Conservation (phyloP, 139 green algal genomes). For the Coelastrella sp. region DNA sequence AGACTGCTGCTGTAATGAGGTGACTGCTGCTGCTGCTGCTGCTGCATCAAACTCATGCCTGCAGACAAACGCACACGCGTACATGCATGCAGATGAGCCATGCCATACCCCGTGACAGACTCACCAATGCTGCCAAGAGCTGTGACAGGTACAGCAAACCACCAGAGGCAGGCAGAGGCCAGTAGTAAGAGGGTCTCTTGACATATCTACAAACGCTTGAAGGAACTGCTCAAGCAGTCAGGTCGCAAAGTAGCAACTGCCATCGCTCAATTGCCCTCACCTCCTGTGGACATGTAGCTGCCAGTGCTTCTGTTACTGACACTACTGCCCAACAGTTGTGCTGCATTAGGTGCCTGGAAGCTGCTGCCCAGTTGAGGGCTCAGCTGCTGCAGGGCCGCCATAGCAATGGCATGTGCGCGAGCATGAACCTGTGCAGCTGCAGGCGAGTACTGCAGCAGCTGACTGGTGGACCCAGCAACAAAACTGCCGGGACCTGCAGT, state of each 20-base stretch:
- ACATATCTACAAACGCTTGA: background rate
- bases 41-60: constrained; percentile 24
- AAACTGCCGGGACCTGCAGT: constrained; percentile 10
- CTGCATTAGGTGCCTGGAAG: constrained; percentile 40
- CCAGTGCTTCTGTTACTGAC: constrained; percentile 10
- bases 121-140: no score
- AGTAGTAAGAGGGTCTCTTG: no score
- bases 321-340: constrained; percentile 39
- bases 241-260: no score
- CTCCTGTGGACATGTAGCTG: constrained; percentile 30
- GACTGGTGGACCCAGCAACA: constrained; percentile 40
- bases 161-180: no score
- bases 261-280: background rate
- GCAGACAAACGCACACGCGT: no score
- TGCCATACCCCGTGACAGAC: background rate
- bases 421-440: constrained; percentile 53
- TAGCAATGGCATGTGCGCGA: constrained; percentile 65
- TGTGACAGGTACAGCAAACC: background rate
- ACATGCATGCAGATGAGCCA: constrained; percentile 4
- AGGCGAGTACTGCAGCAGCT: constrained; percentile 46
- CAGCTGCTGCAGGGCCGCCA: constrained; percentile 66
- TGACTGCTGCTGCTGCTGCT: constrained; percentile 35
- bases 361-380: constrained; percentile 50
- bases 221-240: background rate
- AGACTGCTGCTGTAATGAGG: constrained; percentile 45